These are phyloP conservation scores for Debaryomyces hansenii DNA, from an alignment of 805 yeast species.

Conservation along the genomic window DNA sequence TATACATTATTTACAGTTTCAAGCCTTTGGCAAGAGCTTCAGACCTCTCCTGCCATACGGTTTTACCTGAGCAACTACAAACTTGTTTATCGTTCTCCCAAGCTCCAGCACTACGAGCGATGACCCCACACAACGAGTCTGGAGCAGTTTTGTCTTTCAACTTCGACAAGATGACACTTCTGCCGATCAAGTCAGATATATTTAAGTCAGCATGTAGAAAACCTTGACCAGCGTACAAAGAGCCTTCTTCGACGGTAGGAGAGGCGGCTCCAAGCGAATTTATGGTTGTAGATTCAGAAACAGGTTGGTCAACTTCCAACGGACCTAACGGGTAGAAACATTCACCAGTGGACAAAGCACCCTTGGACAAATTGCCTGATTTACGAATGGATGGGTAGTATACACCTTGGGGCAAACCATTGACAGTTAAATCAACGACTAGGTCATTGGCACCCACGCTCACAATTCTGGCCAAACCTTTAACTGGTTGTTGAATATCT, in stretches of 20 bases:
- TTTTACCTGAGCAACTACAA: conserved; percentile 93
- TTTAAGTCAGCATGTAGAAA: conserved; percentile 44
- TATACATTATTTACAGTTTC: neutral
- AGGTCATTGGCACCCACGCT: conserved; percentile 54
- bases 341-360: conserved; percentile 66
- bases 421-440: conserved; percentile 75
- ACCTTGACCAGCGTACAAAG: conserved; percentile 33
- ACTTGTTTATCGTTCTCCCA: conserved; percentile 96
- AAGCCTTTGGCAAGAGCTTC: conserved; percentile 68
- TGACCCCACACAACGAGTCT: conserved; percentile 71
- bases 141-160: conserved; percentile 37
- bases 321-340: conserved; percentile 47
- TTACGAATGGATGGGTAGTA: conserved; percentile 70
- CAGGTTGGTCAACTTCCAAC: conserved; percentile 27
- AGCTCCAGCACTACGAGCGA: conserved; percentile 94
- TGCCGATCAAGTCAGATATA: conserved; percentile 67
- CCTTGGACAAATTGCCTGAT: conserved; percentile 75
- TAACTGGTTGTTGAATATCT: conserved; percentile 57
- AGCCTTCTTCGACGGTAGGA: conserved; percentile 8
- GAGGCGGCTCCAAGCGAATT: conserved; percentile 35
- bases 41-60: conserved; percentile 90
- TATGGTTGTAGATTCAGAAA: conserved; percentile 26
- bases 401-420: conserved; percentile 64
- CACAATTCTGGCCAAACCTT: conserved; percentile 86
- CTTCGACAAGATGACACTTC: conserved; percentile 55